Conservation (phyloP, 2,329 filamentous ascomycete genomes). For the Fusarium sterilihyphosum region DNA sequence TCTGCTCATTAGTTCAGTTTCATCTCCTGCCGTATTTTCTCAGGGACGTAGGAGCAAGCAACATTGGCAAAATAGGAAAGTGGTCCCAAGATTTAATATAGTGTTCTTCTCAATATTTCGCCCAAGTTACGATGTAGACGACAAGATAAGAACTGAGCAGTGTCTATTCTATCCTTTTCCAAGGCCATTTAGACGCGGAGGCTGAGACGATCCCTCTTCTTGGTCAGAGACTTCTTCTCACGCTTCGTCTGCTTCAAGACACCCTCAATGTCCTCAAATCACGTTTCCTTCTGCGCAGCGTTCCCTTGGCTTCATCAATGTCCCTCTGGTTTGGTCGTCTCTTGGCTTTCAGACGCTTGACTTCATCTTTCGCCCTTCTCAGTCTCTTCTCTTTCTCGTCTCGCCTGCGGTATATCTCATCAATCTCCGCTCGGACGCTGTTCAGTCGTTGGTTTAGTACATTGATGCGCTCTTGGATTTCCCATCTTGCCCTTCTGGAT, state of each 20-base stretch:
- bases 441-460: background rate
- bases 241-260: background rate
- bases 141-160: too few species aligned
- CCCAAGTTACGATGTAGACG: accelerated
- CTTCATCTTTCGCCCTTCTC: background rate
- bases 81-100: background rate
- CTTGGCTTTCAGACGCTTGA: background rate
- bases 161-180: accelerated
- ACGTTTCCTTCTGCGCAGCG: background rate
- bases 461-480: background rate
- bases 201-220: background rate
- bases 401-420: background rate
- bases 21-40: accelerated
- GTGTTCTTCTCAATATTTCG: accelerated
- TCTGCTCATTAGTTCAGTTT: too few species aligned
- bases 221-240: background rate
- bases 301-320: accelerated
- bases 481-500: background rate
- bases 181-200: background rate
- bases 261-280: background rate
- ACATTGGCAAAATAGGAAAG: background rate
- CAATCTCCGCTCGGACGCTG: background rate
- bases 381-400: background rate
- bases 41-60: background rate
- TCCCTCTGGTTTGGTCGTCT: background rate